Percentiles rank a stretch among this genome's conserved stretches.
These are phyloP conservation scores for Cymodocea nodosa DNA, from an alignment of 116 monocot genomes.

Conservation along the genomic window DNA sequence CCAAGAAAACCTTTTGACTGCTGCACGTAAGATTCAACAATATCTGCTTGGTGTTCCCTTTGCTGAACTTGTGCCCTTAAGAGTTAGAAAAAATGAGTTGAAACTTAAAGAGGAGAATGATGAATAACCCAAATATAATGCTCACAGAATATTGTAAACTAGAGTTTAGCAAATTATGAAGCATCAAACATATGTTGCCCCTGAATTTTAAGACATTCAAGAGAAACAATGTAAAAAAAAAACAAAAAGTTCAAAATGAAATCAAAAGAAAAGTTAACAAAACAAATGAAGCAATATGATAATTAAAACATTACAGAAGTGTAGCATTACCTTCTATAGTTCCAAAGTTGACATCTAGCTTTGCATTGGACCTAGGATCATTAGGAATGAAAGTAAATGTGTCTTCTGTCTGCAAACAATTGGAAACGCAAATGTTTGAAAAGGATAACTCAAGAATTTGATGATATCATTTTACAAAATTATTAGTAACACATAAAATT, in stretches of 20 bases:
- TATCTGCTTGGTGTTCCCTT: conserved; percentile 84
- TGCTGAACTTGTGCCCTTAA: conserved; percentile 80
- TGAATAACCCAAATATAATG: too few species aligned
- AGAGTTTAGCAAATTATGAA: too few species aligned
- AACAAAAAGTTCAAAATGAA: background rate
- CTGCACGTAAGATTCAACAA: conserved; percentile 74
- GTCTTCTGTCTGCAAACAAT: conserved; percentile 51
- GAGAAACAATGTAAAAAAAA: too few species aligned
- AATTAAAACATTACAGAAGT: background rate
- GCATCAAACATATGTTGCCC: too few species aligned
- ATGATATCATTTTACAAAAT: too few species aligned
- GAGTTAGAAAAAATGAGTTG: too few species aligned
- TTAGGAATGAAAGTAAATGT: conserved; percentile 58
- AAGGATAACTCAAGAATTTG: too few species aligned
- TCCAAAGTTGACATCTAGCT: conserved; percentile 62
- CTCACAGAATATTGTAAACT: too few species aligned
- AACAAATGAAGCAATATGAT: background rate
- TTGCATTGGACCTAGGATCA: conserved; percentile 57
- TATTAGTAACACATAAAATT: too few species aligned
- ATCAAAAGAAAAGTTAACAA: background rate
- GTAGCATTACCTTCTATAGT: conserved; percentile 60
- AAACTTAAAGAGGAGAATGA: background rate
- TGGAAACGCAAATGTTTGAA: background rate
- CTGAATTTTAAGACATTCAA: too few species aligned
- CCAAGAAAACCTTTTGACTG: conserved; percentile 55